These are phyloP conservation scores for Penicillium sp. DNA, from an alignment of 2,329 filamentous ascomycete genomes.

Conservation along the genomic window DNA sequence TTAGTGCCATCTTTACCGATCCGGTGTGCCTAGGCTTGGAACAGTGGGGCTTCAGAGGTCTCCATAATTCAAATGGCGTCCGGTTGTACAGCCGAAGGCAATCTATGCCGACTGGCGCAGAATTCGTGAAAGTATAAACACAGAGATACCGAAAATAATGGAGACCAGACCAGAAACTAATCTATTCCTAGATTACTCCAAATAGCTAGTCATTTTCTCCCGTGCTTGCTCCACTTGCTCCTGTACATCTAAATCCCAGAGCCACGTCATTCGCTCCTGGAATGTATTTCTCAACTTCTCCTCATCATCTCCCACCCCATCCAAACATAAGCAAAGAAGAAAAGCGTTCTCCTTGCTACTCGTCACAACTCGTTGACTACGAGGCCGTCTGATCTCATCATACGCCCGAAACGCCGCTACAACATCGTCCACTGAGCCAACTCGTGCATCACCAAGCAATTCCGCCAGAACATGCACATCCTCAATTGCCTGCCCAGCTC, in stretches of 20 bases:
- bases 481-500: conserved; percentile 42
- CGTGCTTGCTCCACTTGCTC: conserved; percentile 26
- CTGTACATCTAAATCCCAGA: conserved; percentile 36
- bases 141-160: neutral
- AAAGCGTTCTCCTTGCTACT: conserved; percentile 50
- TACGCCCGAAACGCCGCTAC: conserved; percentile 53
- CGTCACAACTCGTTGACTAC: conserved; percentile 52
- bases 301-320: conserved; percentile 28
- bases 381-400: conserved; percentile 50
- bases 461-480: conserved; percentile 42
- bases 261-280: conserved; percentile 29
- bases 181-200: neutral
- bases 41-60: neutral
- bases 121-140: neutral
- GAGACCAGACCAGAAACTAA: neutral
- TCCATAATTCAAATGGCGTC: neutral
- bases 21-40: neutral
- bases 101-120: neutral
- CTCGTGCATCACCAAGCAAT: conserved; percentile 45
- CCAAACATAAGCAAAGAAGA: conserved; percentile 28
- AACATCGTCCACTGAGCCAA: conserved; percentile 35
- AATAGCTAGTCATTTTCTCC: conserved; percentile 14
- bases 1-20: neutral
- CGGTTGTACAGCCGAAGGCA: neutral
- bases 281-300: conserved; percentile 25